These are phyloP conservation scores for Rusavskia elegans DNA, from an alignment of 495 filamentous ascomycete species.

Conservation along the genomic window DNA sequence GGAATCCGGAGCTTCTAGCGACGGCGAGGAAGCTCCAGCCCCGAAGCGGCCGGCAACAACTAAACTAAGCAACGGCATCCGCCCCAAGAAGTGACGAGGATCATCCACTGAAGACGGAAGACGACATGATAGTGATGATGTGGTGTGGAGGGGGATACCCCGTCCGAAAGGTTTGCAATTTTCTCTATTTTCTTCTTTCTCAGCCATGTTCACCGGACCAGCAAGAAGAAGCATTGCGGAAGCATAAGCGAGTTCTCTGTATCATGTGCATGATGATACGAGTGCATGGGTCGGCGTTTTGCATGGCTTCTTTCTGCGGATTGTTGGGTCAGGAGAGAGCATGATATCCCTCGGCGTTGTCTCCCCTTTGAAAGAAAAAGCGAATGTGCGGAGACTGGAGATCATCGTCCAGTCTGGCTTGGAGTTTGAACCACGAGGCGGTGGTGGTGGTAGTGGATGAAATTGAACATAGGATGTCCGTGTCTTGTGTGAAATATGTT, in stretches of 20 bases:
- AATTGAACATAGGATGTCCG: too few relatives aligned
- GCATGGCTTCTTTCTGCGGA: slow-evolving; percentile 10
- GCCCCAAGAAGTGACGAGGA: slow-evolving; percentile 8
- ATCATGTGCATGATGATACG: slow-evolving; percentile 18
- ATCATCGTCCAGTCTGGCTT: too few relatives aligned
- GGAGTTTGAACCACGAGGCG: too few relatives aligned
- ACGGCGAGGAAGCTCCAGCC: slow-evolving; percentile 9
- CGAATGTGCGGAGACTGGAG: not conserved
- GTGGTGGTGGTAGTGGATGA: too few relatives aligned
- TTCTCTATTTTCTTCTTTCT: too few relatives aligned
- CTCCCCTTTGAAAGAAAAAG: not conserved
- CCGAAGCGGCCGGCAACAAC: slow-evolving; percentile 7
- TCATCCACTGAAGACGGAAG: not conserved
- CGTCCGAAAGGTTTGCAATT: too few relatives aligned
- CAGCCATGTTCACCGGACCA: not conserved
- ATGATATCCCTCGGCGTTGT: slow-evolving; percentile 16
- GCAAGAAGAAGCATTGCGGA: slow-evolving; percentile 14
- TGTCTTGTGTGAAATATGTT: too few relatives aligned
- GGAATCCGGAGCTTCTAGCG: slow-evolving; percentile 5
- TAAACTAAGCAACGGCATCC: slow-evolving; percentile 6
- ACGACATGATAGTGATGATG: too few relatives aligned
- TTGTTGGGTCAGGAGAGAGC: slow-evolving; percentile 8
- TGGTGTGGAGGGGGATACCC: too few relatives aligned
- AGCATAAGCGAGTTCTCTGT: slow-evolving; percentile 3
- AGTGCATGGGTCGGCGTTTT: slow-evolving; percentile 14